Conservation (phyloP, 305 asterid species). For the Fraxinus dipetala region DNA sequence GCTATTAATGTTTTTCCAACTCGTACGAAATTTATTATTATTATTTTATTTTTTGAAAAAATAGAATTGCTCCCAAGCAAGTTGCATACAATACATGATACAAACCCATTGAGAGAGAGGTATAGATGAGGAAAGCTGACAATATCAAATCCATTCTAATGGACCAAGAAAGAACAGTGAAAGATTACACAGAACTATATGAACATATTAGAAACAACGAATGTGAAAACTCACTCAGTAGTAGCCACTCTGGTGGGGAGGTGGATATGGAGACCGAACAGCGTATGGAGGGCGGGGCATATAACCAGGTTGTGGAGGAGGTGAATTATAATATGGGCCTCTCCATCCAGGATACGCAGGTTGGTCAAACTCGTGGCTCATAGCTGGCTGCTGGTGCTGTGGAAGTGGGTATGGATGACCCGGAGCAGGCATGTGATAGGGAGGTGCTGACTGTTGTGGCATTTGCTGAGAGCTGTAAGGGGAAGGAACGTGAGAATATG, state of each 20-base stretch:
- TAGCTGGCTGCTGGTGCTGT: slow-evolving; percentile 58
- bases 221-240: slow-evolving; percentile 38
- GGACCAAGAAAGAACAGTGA: not conserved
- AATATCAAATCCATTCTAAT: not conserved
- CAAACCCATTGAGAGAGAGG: not conserved
- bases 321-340: slow-evolving; percentile 72
- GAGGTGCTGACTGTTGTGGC: slow-evolving; percentile 59
- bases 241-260: slow-evolving; percentile 77
- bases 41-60: too few relatives aligned
- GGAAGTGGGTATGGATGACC: slow-evolving; percentile 56
- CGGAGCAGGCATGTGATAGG: slow-evolving; percentile 57
- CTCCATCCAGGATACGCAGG: slow-evolving; percentile 97
- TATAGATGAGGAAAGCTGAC: not conserved
- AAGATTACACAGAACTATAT: not conserved
- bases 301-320: slow-evolving; percentile 75
- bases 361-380: slow-evolving; percentile 67
- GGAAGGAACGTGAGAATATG: slow-evolving; percentile 51
- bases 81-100: not conserved
- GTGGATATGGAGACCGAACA: slow-evolving; percentile 61
- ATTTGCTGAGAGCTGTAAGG: slow-evolving; percentile 40
- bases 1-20: not conserved
- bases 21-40: not conserved
- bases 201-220: not conserved
- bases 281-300: slow-evolving; percentile 89
- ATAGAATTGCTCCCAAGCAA: not conserved